Conservation (phyloP, 2,329 filamentous ascomycete species). For the Pseudogymnoascus sp. region DNA sequence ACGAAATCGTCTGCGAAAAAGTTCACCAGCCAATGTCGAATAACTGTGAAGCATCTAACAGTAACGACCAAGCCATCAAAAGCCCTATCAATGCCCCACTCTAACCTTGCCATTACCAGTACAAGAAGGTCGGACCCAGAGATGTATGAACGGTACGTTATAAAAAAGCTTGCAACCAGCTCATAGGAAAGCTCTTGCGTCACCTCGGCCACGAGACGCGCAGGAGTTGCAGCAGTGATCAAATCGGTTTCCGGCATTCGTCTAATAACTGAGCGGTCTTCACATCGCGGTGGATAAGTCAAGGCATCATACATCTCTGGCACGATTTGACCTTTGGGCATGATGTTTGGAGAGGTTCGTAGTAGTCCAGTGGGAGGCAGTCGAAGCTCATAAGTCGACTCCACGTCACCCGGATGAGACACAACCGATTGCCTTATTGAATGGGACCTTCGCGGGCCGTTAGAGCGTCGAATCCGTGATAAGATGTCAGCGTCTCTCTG, state of each 20-base stretch:
- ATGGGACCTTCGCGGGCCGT: conserved; percentile 18
- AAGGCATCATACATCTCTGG: conserved; percentile 77
- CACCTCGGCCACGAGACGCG: conserved; percentile 88
- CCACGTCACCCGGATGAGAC: conserved; percentile 22
- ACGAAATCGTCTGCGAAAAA: conserved; percentile 96
- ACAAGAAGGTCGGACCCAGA: conserved; percentile 67
- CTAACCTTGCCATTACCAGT: conserved; percentile 75
- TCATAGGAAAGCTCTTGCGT: conserved; percentile 70
- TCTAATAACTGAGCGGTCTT: conserved; percentile 74
- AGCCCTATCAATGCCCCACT: conserved; percentile 73
- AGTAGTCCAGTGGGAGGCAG: conserved; percentile 15
- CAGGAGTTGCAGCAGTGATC: conserved; percentile 82
- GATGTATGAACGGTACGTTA: conserved; percentile 86
- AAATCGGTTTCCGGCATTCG: conserved; percentile 64
- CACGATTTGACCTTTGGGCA: conserved; percentile 41
- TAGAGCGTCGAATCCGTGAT: not conserved
- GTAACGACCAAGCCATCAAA: conserved; percentile 93
- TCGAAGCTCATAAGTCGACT: conserved; percentile 13
- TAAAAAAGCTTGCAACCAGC: conserved; percentile 92
- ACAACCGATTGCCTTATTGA: conserved; percentile 3
- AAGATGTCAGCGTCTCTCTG: conserved; percentile 20
- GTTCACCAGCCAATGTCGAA: conserved; percentile 95
- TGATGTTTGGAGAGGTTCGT: conserved; percentile 10
- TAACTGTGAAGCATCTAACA: conserved; percentile 88
- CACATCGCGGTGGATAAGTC: conserved; percentile 68